A percentile compares a stretch with the other conserved stretches of the same genome.
Evolutionary conservation across 148 eudicot genomes (phyloP).

Genomic region (Rhododendron simsii): DNA sequence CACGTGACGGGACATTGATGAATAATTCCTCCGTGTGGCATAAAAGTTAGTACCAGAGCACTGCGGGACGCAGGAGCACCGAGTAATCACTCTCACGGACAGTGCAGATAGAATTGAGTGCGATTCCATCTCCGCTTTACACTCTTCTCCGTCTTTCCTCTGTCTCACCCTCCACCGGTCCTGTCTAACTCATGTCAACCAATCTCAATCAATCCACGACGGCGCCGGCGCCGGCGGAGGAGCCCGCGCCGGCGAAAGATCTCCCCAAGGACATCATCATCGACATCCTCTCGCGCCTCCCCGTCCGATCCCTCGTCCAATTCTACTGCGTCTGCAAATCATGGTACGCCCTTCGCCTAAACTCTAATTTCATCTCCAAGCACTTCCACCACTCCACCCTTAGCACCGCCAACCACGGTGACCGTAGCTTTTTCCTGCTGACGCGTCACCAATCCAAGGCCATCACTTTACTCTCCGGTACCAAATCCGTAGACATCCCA

Average conservation of each 20-base stretch:
- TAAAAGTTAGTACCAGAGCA: too few relatives aligned
- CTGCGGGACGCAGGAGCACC: too few relatives aligned
- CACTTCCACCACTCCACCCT: slow-evolving; percentile 6
- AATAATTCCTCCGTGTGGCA: too few relatives aligned
- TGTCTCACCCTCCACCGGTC: not conserved
- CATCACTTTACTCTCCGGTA: not conserved
- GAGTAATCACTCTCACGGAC: too few relatives aligned
- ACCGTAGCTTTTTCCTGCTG: not conserved
- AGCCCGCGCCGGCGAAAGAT: not conserved
- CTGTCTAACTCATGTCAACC: not conserved
- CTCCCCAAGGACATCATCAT: slow-evolving; percentile 26
- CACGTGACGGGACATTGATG: too few relatives aligned
- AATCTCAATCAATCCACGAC: not conserved
- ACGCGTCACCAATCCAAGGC: not conserved
- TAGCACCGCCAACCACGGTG: not conserved
- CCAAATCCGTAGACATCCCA: slow-evolving; percentile 4
- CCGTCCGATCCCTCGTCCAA: slow-evolving; percentile 16
- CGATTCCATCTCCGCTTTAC: not conserved
- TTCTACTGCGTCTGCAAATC: slow-evolving; percentile 26
- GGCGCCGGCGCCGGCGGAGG: not conserved
- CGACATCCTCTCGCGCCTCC: slow-evolving; percentile 26
- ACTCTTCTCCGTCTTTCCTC: not conserved
- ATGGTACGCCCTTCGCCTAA: slow-evolving; percentile 24
- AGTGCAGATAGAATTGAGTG: too few relatives aligned
- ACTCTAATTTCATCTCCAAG: slow-evolving; percentile 21